Evolutionary conservation across 768 basidiomycete species (phyloP).

Genomic region (Glaciozyma antarctica): DNA sequence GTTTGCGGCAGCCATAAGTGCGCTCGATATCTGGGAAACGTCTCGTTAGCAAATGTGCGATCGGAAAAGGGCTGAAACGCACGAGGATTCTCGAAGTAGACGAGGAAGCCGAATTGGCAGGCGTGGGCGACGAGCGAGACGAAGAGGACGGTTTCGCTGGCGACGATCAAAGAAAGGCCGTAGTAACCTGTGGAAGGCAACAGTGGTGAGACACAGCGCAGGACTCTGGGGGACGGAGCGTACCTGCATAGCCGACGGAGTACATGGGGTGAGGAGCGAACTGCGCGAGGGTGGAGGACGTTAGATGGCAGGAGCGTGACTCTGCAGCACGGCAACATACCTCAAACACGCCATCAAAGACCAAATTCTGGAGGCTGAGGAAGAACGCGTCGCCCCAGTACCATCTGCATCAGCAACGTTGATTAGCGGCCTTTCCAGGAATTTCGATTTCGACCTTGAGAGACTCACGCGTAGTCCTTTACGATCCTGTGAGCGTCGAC

Average conservation of each 20-base stretch:
- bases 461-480: constrained; percentile 96
- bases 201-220: too few relatives aligned
- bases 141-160: constrained; percentile 82
- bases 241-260: constrained; percentile 52
- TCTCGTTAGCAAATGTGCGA: neutral
- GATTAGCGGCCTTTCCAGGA: neutral
- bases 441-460: constrained; percentile 49
- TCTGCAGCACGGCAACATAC: constrained; percentile 41
- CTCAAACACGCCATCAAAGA: constrained; percentile 98
- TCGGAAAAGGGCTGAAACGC: constrained; percentile 38
- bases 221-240: neutral
- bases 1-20: constrained; percentile 84
- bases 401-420: constrained; percentile 3
- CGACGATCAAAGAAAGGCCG: constrained; percentile 80
- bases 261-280: constrained; percentile 67
- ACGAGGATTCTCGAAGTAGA: constrained; percentile 97
- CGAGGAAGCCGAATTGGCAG: constrained; percentile 89
- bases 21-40: constrained; percentile 67
- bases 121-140: constrained; percentile 89
- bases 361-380: constrained; percentile 49
- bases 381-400: constrained; percentile 37
- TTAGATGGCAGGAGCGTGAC: neutral
- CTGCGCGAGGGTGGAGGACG: constrained; percentile 1
- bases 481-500: constrained; percentile 94
- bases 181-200: constrained; percentile 51